A percentile compares a stretch with the other conserved stretches of the same genome.
Conservation (phyloP, 768 basidiomycete species). For the Mycena kentingensis region DNA sequence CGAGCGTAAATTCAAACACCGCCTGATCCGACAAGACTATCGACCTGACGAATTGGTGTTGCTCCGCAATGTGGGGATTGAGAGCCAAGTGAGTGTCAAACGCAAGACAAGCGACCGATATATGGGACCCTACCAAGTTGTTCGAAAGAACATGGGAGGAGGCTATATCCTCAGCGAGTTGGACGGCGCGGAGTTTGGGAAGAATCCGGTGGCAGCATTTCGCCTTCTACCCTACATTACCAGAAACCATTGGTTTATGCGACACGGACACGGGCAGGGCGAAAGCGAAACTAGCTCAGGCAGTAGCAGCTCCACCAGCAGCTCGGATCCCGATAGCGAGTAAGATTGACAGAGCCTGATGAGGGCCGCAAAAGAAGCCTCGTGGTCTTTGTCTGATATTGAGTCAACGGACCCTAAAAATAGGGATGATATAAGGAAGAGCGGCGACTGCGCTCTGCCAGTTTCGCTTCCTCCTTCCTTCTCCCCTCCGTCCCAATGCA, state of each 20-base stretch:
- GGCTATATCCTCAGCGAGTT: slow-evolving; percentile 15
- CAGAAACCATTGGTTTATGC: slow-evolving; percentile 7
- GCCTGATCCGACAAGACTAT: slow-evolving; percentile 18
- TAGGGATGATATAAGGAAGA: too few relatives aligned
- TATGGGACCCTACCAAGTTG: slow-evolving; percentile 27
- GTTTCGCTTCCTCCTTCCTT: too few relatives aligned
- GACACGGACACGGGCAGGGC: background rate
- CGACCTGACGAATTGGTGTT: slow-evolving; percentile 26
- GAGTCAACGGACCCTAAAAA: too few relatives aligned
- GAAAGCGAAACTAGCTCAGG: background rate
- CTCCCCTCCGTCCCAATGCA: too few relatives aligned
- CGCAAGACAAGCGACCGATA: slow-evolving; percentile 25
- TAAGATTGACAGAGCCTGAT: too few relatives aligned
- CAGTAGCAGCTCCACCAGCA: background rate
- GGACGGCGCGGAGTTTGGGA: background rate
- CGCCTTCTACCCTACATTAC: slow-evolving; percentile 15
- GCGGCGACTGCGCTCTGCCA: too few relatives aligned
- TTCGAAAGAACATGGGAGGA: slow-evolving; percentile 15
- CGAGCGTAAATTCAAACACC: slow-evolving; percentile 17
- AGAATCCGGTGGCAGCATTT: slow-evolving; percentile 8
- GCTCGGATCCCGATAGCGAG: too few relatives aligned
- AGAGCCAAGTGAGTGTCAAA: slow-evolving; percentile 13
- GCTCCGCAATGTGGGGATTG: slow-evolving; percentile 25
- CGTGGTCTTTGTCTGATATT: too few relatives aligned
- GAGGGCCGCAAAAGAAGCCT: too few relatives aligned